These are phyloP conservation scores for Leccinum disarticulatum DNA, from an alignment of 768 basidiomycete species.

Conservation along the genomic window DNA sequence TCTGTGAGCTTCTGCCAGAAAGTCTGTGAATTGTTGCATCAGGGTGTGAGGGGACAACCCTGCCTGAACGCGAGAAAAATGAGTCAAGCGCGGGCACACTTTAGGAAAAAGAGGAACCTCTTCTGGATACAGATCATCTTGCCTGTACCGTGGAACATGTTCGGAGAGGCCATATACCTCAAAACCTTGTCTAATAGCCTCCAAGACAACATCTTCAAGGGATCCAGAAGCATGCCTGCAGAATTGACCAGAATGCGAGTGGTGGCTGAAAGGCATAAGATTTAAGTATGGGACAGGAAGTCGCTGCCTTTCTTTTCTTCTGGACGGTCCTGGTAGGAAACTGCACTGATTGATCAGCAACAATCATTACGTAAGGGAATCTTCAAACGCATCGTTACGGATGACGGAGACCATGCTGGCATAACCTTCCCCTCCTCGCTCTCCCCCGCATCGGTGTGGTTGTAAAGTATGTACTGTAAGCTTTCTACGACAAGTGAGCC, in stretches of 20 bases:
- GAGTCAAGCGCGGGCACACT: slow-evolving; percentile 9
- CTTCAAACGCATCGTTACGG: neutral
- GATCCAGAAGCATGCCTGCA: slow-evolving; percentile 85
- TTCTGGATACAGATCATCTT: slow-evolving; percentile 87
- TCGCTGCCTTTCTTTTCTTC: slow-evolving; percentile 1
- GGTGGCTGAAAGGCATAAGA: slow-evolving; percentile 72
- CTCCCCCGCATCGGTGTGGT: neutral
- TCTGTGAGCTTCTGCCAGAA: slow-evolving; percentile 76
- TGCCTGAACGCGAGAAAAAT: slow-evolving; percentile 42
- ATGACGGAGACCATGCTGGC: neutral
- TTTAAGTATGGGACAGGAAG: neutral
- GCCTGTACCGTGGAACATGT: slow-evolving; percentile 87
- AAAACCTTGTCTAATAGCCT: slow-evolving; percentile 80
- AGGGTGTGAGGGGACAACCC: slow-evolving; percentile 54
- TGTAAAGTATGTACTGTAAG: neutral
- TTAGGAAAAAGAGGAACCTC: slow-evolving; percentile 57
- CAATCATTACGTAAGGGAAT: slow-evolving; percentile 20
- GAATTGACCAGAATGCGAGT: slow-evolving; percentile 93
- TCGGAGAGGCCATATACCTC: slow-evolving; percentile 85
- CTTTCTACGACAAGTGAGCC: slow-evolving; percentile 11
- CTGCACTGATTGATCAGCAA: neutral
- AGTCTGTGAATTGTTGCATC: slow-evolving; percentile 63
- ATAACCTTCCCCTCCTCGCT: neutral
- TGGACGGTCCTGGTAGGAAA: slow-evolving; percentile 2
- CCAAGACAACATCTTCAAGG: slow-evolving; percentile 77